These are phyloP conservation scores for Arachnopeziza araneosa DNA, from an alignment of 2,329 filamentous ascomycete species.

Conservation along the genomic window DNA sequence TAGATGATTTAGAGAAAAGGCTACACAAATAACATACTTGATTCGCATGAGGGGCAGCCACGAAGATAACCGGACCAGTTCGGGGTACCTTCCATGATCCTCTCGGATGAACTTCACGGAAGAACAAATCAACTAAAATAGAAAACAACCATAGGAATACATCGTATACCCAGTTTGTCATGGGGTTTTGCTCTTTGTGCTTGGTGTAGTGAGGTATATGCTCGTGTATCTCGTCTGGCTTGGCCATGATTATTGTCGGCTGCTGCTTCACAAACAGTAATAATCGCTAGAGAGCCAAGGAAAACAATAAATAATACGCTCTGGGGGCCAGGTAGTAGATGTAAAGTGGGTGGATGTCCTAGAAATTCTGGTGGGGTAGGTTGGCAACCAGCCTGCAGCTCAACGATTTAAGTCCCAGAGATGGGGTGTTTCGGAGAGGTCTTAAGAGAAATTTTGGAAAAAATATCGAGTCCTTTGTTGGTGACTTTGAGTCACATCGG, in stretches of 20 bases:
- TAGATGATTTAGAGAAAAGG: not conserved
- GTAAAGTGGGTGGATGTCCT: not conserved
- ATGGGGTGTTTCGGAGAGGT: not conserved
- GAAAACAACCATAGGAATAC: slow-evolving; percentile 71
- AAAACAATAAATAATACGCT: not conserved
- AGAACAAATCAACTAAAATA: slow-evolving; percentile 91
- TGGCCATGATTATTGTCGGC: not conserved
- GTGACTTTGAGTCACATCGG: not conserved
- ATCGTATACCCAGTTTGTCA: slow-evolving; percentile 73
- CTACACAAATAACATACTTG: slow-evolving; percentile 55
- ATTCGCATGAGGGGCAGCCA: slow-evolving; percentile 95
- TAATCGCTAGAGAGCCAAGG: not conserved
- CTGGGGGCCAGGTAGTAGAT: not conserved
- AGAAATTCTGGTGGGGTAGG: not conserved
- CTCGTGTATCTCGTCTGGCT: not conserved
- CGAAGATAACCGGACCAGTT: slow-evolving; percentile 85
- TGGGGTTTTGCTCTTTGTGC: slow-evolving; percentile 56
- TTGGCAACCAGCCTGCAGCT: not conserved
- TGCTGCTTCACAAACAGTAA: not conserved
- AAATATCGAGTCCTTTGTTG: not conserved
- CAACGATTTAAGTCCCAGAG: not conserved
- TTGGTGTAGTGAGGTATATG: not conserved
- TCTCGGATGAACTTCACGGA: slow-evolving; percentile 92
- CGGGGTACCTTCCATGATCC: slow-evolving; percentile 93
- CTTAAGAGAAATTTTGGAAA: not conserved